A percentile compares a stretch with the other conserved stretches of the same genome.
phyloP scores from a whole-genome alignment of 371 early-diverging fungal genomes.

The Enteropsectra breve region DNA sequence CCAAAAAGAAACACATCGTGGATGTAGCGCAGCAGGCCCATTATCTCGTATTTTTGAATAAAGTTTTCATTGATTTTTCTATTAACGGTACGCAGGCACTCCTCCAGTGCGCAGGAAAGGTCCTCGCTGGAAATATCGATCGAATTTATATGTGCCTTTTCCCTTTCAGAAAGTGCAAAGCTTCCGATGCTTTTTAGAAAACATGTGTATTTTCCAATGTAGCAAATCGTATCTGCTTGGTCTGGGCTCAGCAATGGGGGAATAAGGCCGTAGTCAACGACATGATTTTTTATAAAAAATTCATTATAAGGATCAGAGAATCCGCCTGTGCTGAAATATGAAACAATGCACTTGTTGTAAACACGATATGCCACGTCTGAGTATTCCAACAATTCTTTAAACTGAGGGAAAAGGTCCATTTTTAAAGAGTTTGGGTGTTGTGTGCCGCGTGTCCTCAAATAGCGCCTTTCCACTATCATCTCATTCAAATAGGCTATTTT shows the following conservation, averaged over 20 bases:
- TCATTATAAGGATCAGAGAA: slow-evolving; percentile 30
- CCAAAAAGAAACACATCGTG: slow-evolving; percentile 49
- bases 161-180: too few species aligned
- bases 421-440: neutral
- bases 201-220: slow-evolving; percentile 47
- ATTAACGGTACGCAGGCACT: slow-evolving; percentile 5
- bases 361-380: slow-evolving; percentile 7
- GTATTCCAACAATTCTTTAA: neutral
- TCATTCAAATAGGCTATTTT: slow-evolving; percentile 29
- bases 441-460: neutral
- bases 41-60: slow-evolving; percentile 21
- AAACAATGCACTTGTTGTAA: slow-evolving; percentile 12
- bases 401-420: neutral
- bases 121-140: slow-evolving; percentile 5
- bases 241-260: slow-evolving; percentile 22
- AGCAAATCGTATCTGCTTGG: slow-evolving; percentile 34
- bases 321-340: slow-evolving; percentile 15
- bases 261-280: slow-evolving; percentile 37
- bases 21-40: slow-evolving; percentile 32
- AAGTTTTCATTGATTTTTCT: slow-evolving; percentile 14
- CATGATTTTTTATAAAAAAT: slow-evolving; percentile 41
- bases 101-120: slow-evolving; percentile 3
- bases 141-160: too few species aligned
- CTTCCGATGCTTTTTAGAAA: slow-evolving; percentile 8
- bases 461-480: neutral